A percentile compares a stretch with the other conserved stretches of the same genome.
These are phyloP conservation scores for Helicostylum pulchrum DNA, from an alignment of 192 early-diverging fungal genomes.

Conservation along the genomic window DNA sequence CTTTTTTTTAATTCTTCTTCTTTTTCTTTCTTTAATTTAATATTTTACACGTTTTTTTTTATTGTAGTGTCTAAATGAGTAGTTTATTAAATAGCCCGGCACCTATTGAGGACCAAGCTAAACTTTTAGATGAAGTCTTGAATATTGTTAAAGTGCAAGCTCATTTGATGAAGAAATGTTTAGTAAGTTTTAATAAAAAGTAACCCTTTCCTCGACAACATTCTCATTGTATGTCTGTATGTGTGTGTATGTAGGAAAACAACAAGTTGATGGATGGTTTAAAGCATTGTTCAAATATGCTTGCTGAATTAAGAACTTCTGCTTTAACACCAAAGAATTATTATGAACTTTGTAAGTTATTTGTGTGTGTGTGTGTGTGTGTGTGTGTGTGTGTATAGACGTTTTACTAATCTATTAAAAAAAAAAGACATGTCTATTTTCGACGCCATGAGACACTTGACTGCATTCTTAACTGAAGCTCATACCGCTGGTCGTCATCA, in stretches of 20 bases:
- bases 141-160: constrained; percentile 92
- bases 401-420: not conserved
- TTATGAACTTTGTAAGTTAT: constrained; percentile 93
- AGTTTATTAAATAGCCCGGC: constrained; percentile 30
- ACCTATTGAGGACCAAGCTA: constrained; percentile 81
- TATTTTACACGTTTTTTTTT: too few relatives aligned
- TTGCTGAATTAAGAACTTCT: constrained; percentile 93
- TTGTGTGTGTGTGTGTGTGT: not conserved
- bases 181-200: constrained; percentile 53
- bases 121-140: constrained; percentile 91
- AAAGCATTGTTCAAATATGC: constrained; percentile 98
- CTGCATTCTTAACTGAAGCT: constrained; percentile 86
- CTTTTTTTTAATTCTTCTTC: too few relatives aligned
- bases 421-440: constrained; percentile 92
- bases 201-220: too few relatives aligned
- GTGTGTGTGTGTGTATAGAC: not conserved
- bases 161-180: constrained; percentile 91
- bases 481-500: constrained; percentile 80
- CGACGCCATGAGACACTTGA: constrained; percentile 93
- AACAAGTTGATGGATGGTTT: constrained; percentile 94
- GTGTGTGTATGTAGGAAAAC: constrained; percentile 56
- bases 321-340: constrained; percentile 96
- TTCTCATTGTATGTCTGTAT: not conserved
- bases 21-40: too few relatives aligned
- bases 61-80: not conserved